Conservation (phyloP, 371 early-diverging fungal genomes). For the Haplosporangium sp. region DNA sequence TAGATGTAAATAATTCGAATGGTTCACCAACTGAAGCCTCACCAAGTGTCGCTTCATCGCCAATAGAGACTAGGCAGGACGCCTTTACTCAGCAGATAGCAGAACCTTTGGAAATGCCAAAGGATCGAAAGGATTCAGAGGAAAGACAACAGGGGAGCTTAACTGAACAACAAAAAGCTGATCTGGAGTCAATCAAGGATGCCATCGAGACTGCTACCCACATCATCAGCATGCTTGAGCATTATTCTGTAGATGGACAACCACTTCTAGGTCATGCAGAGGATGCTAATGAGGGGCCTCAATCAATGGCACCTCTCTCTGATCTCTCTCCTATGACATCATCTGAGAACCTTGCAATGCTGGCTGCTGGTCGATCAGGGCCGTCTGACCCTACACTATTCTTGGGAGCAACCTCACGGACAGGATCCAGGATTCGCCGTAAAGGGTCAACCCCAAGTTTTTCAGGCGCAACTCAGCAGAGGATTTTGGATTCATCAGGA, state of each 20-base stretch:
- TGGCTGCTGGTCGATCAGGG: slow-evolving; percentile 38
- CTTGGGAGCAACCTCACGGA: slow-evolving; percentile 35
- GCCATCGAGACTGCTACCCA: slow-evolving; percentile 51
- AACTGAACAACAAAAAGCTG: slow-evolving; percentile 37
- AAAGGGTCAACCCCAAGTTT: slow-evolving; percentile 39
- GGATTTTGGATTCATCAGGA: slow-evolving; percentile 29
- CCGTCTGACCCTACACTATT: slow-evolving; percentile 34
- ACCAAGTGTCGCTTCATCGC: not conserved
- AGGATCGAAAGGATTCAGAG: slow-evolving; percentile 4
- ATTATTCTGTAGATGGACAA: slow-evolving; percentile 53
- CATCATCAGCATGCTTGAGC: slow-evolving; percentile 51
- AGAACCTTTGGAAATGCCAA: slow-evolving; percentile 5
- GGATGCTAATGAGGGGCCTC: slow-evolving; percentile 33
- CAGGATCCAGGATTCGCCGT: slow-evolving; percentile 38
- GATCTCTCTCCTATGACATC: slow-evolving; percentile 53
- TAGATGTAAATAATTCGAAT: not conserved
- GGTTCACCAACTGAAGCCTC: slow-evolving; percentile 4
- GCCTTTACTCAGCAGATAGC: slow-evolving; percentile 6
- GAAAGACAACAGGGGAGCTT: not conserved
- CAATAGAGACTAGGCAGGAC: slow-evolving; percentile 19
- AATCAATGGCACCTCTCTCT: slow-evolving; percentile 23
- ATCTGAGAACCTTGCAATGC: slow-evolving; percentile 43
- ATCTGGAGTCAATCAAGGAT: slow-evolving; percentile 48
- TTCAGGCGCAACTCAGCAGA: slow-evolving; percentile 13
- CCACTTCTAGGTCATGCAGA: slow-evolving; percentile 48